Evolutionary conservation across 2,329 filamentous ascomycete species (phyloP).

Genomic region (Exophiala spinifera): DNA sequence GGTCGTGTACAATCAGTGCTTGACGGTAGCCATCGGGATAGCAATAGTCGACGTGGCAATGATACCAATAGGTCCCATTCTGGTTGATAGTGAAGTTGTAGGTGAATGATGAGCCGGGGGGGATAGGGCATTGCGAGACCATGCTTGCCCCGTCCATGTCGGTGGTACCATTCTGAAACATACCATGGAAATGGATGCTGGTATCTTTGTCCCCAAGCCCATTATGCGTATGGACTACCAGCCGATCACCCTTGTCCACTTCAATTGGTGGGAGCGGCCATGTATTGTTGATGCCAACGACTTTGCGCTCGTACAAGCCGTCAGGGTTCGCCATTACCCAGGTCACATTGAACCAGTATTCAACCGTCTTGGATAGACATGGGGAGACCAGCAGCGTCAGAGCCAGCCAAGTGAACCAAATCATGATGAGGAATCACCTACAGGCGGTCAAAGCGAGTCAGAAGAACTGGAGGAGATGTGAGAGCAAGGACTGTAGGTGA

Average conservation of each 20-base stretch:
- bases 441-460: no score
- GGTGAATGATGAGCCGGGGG: constrained; percentile 59
- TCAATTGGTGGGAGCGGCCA: constrained; percentile 73
- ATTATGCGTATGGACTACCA: constrained; percentile 68
- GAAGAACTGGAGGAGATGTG: no score
- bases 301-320: constrained; percentile 47
- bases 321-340: constrained; percentile 58
- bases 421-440: no score
- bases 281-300: constrained; percentile 70
- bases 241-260: constrained; percentile 67
- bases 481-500: no score
- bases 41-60: constrained; percentile 62
- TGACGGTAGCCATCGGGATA: constrained; percentile 67
- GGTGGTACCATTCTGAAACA: constrained; percentile 73
- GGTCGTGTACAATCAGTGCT: constrained; percentile 62
- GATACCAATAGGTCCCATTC: constrained; percentile 63
- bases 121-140: constrained; percentile 66
- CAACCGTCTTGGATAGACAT: constrained; percentile 36
- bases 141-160: constrained; percentile 70
- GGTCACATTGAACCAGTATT: constrained; percentile 52
- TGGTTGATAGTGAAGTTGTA: constrained; percentile 63
- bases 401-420: no score
- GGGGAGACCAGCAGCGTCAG: no score
- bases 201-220: constrained; percentile 64
- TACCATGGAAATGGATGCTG: constrained; percentile 71